phyloP scores from a whole-genome alignment of 768 basidiomycete species.

The Trametes coccinea region DNA sequence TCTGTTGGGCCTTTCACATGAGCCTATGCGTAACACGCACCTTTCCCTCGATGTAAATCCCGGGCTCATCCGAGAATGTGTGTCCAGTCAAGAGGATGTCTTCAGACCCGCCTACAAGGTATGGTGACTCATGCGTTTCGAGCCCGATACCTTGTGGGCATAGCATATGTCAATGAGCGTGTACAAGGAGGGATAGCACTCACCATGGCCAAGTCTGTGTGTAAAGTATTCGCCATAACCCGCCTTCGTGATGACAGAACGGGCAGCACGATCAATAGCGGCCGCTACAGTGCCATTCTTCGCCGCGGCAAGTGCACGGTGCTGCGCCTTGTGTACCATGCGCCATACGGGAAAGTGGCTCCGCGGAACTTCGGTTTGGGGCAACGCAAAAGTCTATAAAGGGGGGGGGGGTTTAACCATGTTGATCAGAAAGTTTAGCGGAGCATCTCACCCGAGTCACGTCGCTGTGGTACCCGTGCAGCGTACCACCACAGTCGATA shows the following conservation, averaged over 20 bases:
- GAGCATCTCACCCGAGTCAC: conserved; percentile 63
- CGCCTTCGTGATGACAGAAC: conserved; percentile 43
- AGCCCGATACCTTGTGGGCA: conserved; percentile 68
- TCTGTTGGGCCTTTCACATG: no score
- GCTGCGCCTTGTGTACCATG: conserved; percentile 64
- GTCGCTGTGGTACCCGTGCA: conserved; percentile 78
- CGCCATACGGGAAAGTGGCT: conserved; percentile 56
- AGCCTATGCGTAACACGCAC: conserved; percentile 34
- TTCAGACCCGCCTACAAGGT: conserved; percentile 69
- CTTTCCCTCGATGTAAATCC: conserved; percentile 69
- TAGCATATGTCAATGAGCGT: neutral
- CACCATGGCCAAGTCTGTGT: conserved; percentile 80
- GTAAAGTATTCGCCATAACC: conserved; percentile 67
- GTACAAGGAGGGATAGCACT: conserved; percentile 19
- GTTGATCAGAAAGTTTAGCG: neutral
- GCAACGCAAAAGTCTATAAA: conserved; percentile 65
- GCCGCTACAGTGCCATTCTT: conserved; percentile 49
- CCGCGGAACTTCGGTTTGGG: conserved; percentile 47
- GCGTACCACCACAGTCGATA: conserved; percentile 69
- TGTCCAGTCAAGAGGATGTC: conserved; percentile 62
- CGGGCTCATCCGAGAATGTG: conserved; percentile 83
- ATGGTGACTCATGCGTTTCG: conserved; percentile 81
- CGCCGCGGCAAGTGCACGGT: conserved; percentile 49
- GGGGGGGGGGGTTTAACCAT: neutral
- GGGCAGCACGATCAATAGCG: conserved; percentile 65